phyloP scores from a whole-genome alignment of 163 green algal species.

The Scenedesmus sp. region DNA sequence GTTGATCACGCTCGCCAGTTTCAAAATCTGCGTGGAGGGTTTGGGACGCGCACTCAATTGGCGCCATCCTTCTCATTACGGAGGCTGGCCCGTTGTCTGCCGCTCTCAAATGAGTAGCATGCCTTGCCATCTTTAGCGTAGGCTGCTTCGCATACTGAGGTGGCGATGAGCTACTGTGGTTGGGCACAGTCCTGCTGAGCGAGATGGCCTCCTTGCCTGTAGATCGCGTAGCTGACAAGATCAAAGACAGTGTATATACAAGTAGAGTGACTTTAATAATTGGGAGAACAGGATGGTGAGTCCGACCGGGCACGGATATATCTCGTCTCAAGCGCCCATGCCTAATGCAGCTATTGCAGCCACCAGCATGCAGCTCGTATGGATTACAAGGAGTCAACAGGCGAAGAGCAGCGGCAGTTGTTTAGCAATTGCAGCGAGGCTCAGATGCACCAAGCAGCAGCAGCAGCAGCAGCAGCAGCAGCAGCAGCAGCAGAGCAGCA shows the following conservation, averaged over 20 bases:
- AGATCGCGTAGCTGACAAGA: slow-evolving; percentile 19
- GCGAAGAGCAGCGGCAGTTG: background rate
- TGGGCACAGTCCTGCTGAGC: background rate
- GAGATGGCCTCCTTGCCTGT: slow-evolving; percentile 10
- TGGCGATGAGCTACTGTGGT: background rate
- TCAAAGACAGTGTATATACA: slow-evolving; percentile 25
- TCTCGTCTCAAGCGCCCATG: background rate
- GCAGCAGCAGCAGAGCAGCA: too few relatives aligned
- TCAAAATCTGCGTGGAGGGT: background rate
- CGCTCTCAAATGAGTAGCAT: too few relatives aligned
- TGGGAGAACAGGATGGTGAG: slow-evolving; percentile 38
- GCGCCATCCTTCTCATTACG: background rate
- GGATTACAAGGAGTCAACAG: background rate
- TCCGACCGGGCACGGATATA: background rate
- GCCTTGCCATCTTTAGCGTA: background rate
- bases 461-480: background rate
- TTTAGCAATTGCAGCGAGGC: background rate
- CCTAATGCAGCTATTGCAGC: background rate
- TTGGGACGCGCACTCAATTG: background rate
- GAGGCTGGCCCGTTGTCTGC: too few relatives aligned
- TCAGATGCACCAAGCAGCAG: background rate
- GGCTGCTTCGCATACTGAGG: background rate
- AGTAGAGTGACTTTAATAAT: slow-evolving; percentile 38
- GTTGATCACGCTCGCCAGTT: too few relatives aligned
- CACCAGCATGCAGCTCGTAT: background rate